A percentile compares a stretch with the other conserved stretches of the same genome.
Evolutionary conservation across 2,329 filamentous ascomycete genomes (phyloP).

Genomic region (Xylariaceae sp.): DNA sequence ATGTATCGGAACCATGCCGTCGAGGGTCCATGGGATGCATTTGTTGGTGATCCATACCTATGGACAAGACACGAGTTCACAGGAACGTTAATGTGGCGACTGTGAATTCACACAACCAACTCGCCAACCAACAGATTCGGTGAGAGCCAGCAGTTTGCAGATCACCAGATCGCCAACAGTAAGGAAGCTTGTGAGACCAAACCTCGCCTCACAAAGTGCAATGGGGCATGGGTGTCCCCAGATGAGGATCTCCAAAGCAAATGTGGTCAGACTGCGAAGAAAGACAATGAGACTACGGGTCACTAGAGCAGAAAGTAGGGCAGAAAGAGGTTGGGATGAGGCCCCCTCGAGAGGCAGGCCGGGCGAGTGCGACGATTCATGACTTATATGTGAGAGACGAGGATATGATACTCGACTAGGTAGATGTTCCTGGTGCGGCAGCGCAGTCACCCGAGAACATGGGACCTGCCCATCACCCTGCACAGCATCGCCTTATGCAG

Average conservation of each 20-base stretch:
- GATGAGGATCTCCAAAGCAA: slow-evolving; percentile 3
- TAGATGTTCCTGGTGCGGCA: slow-evolving; percentile 2
- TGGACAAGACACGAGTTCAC: neutral
- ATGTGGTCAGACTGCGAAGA: slow-evolving; percentile 2
- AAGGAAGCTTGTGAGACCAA: no score
- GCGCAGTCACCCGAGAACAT: neutral
- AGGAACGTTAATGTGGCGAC: neutral
- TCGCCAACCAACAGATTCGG: no score
- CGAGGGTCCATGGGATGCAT: slow-evolving; percentile 20
- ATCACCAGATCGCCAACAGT: no score
- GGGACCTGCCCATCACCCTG: slow-evolving; percentile 2
- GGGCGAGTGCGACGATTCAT: slow-evolving; percentile 2
- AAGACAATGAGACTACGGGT: neutral
- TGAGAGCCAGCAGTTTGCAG: no score
- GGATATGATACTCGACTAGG: neutral
- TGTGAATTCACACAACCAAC: no score
- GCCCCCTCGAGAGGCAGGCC: slow-evolving; percentile 1
- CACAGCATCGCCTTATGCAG: slow-evolving; percentile 8
- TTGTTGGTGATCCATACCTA: neutral
- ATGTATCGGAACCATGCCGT: slow-evolving; percentile 21
- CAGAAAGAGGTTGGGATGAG: slow-evolving; percentile 4
- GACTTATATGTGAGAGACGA: slow-evolving; percentile 12
- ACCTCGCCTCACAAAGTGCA: neutral
- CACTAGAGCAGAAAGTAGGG: slow-evolving; percentile 3
- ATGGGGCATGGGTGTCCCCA: slow-evolving; percentile 1